Evolutionary conservation across 768 basidiomycete species (phyloP), one percentile per base, ranked within the genome.

Genomic region (Amanita muscaria): DNA sequence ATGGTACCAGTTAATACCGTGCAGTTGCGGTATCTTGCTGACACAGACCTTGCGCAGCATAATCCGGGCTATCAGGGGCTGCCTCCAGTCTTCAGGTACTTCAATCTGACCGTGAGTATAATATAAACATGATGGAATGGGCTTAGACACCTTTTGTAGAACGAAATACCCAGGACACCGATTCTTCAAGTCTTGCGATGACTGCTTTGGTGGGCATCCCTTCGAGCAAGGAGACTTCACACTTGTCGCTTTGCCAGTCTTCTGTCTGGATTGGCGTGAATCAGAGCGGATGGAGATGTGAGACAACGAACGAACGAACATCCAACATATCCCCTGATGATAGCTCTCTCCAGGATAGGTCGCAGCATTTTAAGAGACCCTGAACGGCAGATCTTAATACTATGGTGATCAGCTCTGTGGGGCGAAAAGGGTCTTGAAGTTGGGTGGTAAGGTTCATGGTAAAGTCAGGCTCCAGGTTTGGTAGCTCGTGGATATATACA

Each of bases 231-330:
- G 79, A 76, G 0, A 93, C 71, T 15, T 89, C 89, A 53, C 80
- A 84, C 63, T 91, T 92, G 51, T 96, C 91, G 46, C 83, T 74
- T 59, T 89, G 87, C 81, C 87, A 89, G 54, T 91, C 88, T 68
- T 91, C 89, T 49, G 76, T 69, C 88, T 90, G 58, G 47, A 40
- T 57, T 22, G 49, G 50, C 36, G 10, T 51, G 37, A 51, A 43
- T 38, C 42, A 49, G 24, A 42, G 25, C 48, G 31, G 39, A 24
- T 51, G 41, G n/a, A 39, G 44, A 41, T 19, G 34, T 36, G 36
- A 37, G 16, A 51, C 18, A 41, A 46, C 50, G 49, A 47, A 46
- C 50, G 49, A 47, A 47, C 83, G 54, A 53, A 90, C 90, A 65
- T 97, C 92, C 46, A 79, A 68, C 23, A 90, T 69, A 31, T 77